These are phyloP conservation scores for Aschersonia sp. DNA, from an alignment of 2,329 filamentous ascomycete genomes.

Conservation along the genomic window DNA sequence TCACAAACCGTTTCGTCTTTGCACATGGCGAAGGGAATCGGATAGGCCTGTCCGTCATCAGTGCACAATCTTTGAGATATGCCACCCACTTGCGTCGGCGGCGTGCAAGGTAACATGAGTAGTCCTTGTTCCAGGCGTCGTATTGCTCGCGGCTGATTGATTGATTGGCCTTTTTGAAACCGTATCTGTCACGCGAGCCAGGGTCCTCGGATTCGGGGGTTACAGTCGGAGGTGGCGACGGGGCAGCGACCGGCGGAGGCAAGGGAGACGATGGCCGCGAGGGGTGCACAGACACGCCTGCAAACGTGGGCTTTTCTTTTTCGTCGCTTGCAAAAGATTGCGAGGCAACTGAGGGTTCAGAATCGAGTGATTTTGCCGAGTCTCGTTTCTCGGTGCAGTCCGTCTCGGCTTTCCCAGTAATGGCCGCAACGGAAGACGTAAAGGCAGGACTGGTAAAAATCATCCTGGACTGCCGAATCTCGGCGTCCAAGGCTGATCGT, in stretches of 20 bases:
- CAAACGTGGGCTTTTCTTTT: background rate
- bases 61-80: constrained; percentile 60
- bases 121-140: constrained; percentile 64
- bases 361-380: constrained; percentile 33
- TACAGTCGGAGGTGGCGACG: constrained; percentile 8
- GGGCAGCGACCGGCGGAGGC: constrained; percentile 7
- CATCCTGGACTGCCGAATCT: constrained; percentile 24
- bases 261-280: constrained; percentile 5
- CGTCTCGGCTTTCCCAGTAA: constrained; percentile 15
- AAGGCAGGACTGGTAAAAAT: constrained; percentile 24
- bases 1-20: constrained; percentile 79
- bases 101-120: constrained; percentile 59
- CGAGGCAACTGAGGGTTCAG: constrained; percentile 14
- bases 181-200: constrained; percentile 61
- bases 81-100: constrained; percentile 70
- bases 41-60: constrained; percentile 56
- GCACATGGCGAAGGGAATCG: constrained; percentile 67
- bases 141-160: constrained; percentile 66
- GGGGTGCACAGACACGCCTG: background rate
- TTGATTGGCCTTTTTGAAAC: constrained; percentile 78
- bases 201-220: constrained; percentile 31
- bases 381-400: constrained; percentile 27
- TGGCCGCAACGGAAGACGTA: constrained; percentile 22
- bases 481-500: constrained; percentile 18
- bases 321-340: constrained; percentile 6